Percentiles rank a stretch among this genome's conserved stretches.
Conservation (phyloP, 495 filamentous ascomycete species). For the Xylaria grammica region DNA sequence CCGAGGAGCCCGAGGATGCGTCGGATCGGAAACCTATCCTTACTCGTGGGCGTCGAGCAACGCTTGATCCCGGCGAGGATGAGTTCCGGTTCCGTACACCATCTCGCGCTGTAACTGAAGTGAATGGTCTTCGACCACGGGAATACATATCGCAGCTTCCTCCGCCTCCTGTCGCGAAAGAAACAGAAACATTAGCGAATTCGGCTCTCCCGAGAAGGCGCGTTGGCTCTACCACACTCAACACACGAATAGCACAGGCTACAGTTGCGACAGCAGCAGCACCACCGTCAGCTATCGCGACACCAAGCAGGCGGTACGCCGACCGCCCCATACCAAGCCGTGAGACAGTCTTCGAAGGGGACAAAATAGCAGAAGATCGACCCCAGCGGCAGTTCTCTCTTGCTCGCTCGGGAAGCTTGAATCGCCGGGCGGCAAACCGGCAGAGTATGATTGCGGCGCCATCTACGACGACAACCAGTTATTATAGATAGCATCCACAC, state of each 20-base stretch:
- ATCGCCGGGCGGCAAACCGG: slow-evolving; percentile 40
- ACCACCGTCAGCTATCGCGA: slow-evolving; percentile 28
- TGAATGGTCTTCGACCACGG: slow-evolving; percentile 44
- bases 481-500: slow-evolving; percentile 30
- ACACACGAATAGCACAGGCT: slow-evolving; percentile 42
- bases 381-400: slow-evolving; percentile 45
- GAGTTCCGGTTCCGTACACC: slow-evolving; percentile 56
- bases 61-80: slow-evolving; percentile 53
- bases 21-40: slow-evolving; percentile 48
- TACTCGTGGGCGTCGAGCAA: slow-evolving; percentile 45
- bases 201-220: slow-evolving; percentile 51
- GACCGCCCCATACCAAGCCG: slow-evolving; percentile 50
- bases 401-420: slow-evolving; percentile 47
- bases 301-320: slow-evolving; percentile 49
- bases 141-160: slow-evolving; percentile 39
- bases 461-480: slow-evolving; percentile 24
- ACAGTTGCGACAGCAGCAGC: slow-evolving; percentile 26
- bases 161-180: slow-evolving; percentile 32
- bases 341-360: slow-evolving; percentile 42
- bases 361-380: slow-evolving; percentile 49
- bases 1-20: slow-evolving; percentile 55
- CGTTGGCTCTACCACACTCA: slow-evolving; percentile 43
- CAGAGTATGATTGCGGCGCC: slow-evolving; percentile 43
- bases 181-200: slow-evolving; percentile 35
- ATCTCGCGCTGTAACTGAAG: slow-evolving; percentile 62